Conservation (phyloP, 2,329 filamentous ascomycete genomes). For the Cladosporium sp. region DNA sequence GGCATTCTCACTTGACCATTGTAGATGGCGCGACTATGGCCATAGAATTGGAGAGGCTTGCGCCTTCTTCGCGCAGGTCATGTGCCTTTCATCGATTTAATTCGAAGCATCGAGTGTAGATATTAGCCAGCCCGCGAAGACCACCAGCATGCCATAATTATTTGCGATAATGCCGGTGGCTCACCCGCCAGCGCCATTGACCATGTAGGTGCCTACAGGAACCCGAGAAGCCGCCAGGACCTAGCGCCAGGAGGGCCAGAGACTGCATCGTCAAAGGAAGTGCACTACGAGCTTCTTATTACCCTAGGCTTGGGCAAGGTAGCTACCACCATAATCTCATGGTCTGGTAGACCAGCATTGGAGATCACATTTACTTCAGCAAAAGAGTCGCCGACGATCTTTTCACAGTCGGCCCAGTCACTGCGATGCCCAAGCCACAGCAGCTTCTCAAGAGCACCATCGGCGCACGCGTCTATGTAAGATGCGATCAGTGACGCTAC, state of each 20-base stretch:
- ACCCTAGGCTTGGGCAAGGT: constrained; percentile 12
- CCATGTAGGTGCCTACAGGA: neutral
- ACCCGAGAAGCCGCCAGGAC: neutral
- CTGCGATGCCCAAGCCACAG: constrained; percentile 46
- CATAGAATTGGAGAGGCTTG: neutral
- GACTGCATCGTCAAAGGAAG: neutral
- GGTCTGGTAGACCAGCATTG: constrained; percentile 22
- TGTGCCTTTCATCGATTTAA: neutral
- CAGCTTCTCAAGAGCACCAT: constrained; percentile 36
- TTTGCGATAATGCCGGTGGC: neutral
- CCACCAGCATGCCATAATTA: neutral
- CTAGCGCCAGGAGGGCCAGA: neutral
- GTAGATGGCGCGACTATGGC: neutral
- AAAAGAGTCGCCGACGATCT: constrained; percentile 20
- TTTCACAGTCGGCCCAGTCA: constrained; percentile 41
- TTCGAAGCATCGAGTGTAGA: neutral
- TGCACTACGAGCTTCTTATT: neutral
- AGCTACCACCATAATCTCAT: constrained; percentile 27
- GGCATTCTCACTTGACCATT: neutral
- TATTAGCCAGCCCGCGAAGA: neutral
- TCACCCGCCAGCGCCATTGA: neutral
- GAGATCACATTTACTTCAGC: neutral
- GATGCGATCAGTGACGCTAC: constrained; percentile 46
- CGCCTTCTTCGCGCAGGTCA: neutral
- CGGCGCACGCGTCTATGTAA: constrained; percentile 44